These are phyloP conservation scores for Paramecium pentaurelia DNA, from an alignment of 73 alveolate species.

Conservation along the genomic window DNA sequence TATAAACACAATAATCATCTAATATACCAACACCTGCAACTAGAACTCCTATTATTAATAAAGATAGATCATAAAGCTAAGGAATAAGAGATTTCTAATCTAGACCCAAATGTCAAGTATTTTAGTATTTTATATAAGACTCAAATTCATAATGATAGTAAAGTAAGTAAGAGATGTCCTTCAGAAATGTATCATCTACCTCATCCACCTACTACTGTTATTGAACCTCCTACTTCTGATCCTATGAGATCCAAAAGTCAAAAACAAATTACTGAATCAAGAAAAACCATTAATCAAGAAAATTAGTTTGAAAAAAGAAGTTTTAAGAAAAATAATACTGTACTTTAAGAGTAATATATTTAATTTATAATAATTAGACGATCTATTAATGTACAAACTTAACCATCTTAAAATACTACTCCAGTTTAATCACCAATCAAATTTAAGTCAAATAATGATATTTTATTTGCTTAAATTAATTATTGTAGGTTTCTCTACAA, in stretches of 20 bases:
- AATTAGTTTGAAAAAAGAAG: neutral
- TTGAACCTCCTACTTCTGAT: conserved; percentile 27
- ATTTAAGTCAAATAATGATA: conserved; percentile 43
- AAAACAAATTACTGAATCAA: neutral
- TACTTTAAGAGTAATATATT: conserved; percentile 7
- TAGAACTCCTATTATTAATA: neutral
- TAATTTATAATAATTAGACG: neutral
- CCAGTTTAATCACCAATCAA: conserved; percentile 15
- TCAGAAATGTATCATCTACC: conserved; percentile 43
- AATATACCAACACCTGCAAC: neutral
- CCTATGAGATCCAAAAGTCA: conserved; percentile 33
- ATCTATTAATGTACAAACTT: neutral
- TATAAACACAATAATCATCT: neutral
- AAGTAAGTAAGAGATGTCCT: conserved; percentile 44
- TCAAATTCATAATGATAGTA: neutral
- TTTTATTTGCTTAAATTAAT: conserved; percentile 53
- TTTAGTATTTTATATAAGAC: neutral
- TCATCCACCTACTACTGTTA: neutral
- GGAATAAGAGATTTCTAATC: conserved; percentile 28
- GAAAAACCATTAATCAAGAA: neutral
- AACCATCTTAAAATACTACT: neutral
- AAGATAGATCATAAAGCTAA: conserved; percentile 16
- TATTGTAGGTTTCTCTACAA: conserved; percentile 56
- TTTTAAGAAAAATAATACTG: neutral
- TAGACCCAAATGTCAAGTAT: conserved; percentile 27